A percentile compares a stretch with the other conserved stretches of the same genome.
phyloP scores from a whole-genome alignment of 2,329 filamentous ascomycete species.

The Stenocarpella maydis region DNA sequence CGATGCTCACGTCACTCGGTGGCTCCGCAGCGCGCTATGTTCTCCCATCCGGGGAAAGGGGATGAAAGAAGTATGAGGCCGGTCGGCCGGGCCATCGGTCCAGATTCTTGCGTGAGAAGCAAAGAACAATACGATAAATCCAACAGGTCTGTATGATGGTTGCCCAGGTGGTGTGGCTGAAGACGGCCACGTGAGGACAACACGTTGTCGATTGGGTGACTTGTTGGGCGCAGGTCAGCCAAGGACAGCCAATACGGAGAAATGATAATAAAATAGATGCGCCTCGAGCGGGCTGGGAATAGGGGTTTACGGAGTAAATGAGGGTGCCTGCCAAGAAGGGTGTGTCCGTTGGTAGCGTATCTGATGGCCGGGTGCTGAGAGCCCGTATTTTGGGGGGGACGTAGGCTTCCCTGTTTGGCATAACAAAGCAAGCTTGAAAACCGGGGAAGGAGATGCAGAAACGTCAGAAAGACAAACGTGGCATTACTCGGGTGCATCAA shows the following conservation, averaged over 20 bases:
- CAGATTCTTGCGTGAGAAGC: neutral
- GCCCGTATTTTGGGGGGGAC: neutral
- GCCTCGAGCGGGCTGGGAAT: neutral
- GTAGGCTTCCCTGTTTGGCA: neutral
- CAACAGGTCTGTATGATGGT: neutral
- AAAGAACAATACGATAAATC: neutral
- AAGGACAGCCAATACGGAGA: constrained; percentile 11
- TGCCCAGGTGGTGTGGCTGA: neutral
- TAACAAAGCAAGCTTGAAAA: constrained; percentile 26
- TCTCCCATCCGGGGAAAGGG: neutral
- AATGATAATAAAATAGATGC: constrained; percentile 11
- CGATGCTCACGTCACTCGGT: constrained; percentile 13
- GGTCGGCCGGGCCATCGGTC: too few relatives aligned
- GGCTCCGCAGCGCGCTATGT: neutral
- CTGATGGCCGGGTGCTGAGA: neutral
- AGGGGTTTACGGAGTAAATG: constrained; percentile 12
- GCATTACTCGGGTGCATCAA: constrained; percentile 4
- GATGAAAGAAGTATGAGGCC: neutral
- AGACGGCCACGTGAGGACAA: neutral
- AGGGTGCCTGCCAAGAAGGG: constrained; percentile 9
- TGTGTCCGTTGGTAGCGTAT: constrained; percentile 1
- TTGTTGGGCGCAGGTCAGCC: neutral
- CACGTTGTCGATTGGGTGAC: neutral
- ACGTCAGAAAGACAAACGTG: neutral
- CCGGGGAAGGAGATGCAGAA: constrained; percentile 8